Percentiles rank a stretch among this genome's conserved stretches.
These are phyloP conservation scores for Fusarium torreyae DNA, from an alignment of 2,329 filamentous ascomycete genomes.

Conservation along the genomic window DNA sequence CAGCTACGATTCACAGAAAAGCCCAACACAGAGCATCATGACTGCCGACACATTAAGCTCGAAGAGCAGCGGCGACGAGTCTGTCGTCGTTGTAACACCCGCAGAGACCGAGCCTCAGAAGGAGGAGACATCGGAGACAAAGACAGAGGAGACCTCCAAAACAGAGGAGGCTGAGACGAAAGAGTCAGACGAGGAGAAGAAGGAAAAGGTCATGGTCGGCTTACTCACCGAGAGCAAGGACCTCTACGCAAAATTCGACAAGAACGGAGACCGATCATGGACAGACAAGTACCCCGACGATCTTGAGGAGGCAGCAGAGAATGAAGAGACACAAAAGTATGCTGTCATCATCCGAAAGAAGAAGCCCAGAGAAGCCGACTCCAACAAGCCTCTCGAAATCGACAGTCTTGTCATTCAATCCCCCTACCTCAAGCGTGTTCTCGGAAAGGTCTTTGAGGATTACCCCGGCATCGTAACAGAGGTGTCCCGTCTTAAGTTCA, in stretches of 20 bases:
- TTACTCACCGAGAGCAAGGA: constrained; percentile 59
- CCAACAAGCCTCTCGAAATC: constrained; percentile 72
- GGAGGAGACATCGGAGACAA: constrained; percentile 31
- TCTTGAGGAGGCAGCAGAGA: constrained; percentile 70
- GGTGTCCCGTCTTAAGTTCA: constrained; percentile 73
- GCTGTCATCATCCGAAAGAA: constrained; percentile 72
- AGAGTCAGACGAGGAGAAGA: constrained; percentile 29
- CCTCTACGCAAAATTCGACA: constrained; percentile 62
- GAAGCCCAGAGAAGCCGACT: constrained; percentile 67
- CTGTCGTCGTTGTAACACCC: constrained; percentile 42
- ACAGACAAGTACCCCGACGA: constrained; percentile 69
- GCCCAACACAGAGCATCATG: constrained; percentile 12
- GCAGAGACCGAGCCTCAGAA: constrained; percentile 40
- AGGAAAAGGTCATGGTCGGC: constrained; percentile 51
- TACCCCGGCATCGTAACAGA: constrained; percentile 74
- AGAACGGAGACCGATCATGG: constrained; percentile 68
- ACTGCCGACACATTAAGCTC: constrained; percentile 42
- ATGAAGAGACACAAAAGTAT: constrained; percentile 73
- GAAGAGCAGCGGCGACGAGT: constrained; percentile 43
- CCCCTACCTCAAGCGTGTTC: constrained; percentile 70
- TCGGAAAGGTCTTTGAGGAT: constrained; percentile 68
- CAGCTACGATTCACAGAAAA: not conserved
- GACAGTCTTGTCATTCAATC: constrained; percentile 77
- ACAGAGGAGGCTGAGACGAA: constrained; percentile 13
- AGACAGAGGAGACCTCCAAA: constrained; percentile 26